Conservation (phyloP, 2,329 filamentous ascomycete genomes). For the Aspergillus bombycis region DNA sequence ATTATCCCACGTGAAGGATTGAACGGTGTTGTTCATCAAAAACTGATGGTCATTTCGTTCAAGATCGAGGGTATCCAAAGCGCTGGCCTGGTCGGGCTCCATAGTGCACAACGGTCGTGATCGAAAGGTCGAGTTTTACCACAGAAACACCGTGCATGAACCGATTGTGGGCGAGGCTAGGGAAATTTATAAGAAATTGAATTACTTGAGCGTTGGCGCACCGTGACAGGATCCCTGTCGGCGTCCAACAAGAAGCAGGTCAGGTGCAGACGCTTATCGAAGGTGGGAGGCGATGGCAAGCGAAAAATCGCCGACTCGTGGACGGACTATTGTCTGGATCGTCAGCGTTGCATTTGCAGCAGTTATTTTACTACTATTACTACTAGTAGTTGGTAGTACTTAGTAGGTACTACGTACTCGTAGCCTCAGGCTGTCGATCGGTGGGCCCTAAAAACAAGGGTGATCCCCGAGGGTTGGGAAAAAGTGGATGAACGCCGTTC, state of each 20-base stretch:
- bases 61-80: conserved; percentile 25
- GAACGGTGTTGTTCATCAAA: conserved; percentile 62
- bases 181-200: background rate
- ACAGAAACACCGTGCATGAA: background rate
- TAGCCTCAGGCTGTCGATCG: background rate
- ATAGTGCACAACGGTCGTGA: background rate
- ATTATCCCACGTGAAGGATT: conserved; percentile 66
- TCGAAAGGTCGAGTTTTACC: background rate
- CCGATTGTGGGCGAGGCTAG: background rate
- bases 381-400: background rate
- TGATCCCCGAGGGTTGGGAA: background rate
- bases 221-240: background rate
- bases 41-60: conserved; percentile 37
- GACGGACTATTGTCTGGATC: background rate
- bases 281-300: background rate
- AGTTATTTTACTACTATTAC: background rate
- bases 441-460: background rate
- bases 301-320: background rate
- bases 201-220: background rate
- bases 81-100: conserved; percentile 2
- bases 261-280: background rate
- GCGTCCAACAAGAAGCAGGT: background rate
- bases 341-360: background rate
- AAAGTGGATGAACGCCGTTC: conserved; percentile 1
- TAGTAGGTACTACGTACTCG: too few species aligned